Evolutionary conservation across 176 grass and related monocot species (phyloP).

Genomic region (Bolboschoenus planiculmis): DNA sequence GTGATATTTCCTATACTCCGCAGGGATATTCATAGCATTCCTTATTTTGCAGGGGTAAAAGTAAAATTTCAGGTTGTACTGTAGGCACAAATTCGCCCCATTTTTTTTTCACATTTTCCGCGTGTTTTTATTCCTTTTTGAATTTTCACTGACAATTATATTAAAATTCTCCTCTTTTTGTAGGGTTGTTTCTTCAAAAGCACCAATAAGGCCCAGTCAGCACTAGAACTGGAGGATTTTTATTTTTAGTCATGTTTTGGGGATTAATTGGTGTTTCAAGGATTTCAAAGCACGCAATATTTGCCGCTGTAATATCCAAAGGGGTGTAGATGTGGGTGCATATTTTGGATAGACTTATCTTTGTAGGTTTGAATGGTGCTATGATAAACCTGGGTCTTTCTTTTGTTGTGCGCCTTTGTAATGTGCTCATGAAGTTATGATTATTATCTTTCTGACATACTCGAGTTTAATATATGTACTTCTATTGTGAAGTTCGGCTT

Average conservation of each 20-base stretch:
- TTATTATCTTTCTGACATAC: not conserved
- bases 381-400: not conserved
- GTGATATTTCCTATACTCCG: not conserved
- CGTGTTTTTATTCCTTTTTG: not conserved
- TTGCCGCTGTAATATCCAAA: not conserved
- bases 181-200: constrained; percentile 7
- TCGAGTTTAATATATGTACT: not conserved
- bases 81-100: not conserved
- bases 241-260: not conserved
- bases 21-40: not conserved
- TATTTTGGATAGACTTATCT: not conserved
- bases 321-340: not conserved
- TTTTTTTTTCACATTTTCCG: not conserved
- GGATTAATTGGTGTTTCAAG: not conserved
- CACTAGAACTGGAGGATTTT: not conserved
- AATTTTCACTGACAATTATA: not conserved
- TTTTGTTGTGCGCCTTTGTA: not conserved
- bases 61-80: not conserved
- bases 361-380: not conserved
- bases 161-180: not conserved
- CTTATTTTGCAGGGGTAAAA: not conserved
- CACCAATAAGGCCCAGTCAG: not conserved
- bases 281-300: not conserved
- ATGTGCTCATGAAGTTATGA: not conserved
- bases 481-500: not conserved